A percentile compares a stretch with the other conserved stretches of the same genome.
Conservation (phyloP, 2,329 filamentous ascomycete genomes). For the Colletotrichum spaethianum region DNA sequence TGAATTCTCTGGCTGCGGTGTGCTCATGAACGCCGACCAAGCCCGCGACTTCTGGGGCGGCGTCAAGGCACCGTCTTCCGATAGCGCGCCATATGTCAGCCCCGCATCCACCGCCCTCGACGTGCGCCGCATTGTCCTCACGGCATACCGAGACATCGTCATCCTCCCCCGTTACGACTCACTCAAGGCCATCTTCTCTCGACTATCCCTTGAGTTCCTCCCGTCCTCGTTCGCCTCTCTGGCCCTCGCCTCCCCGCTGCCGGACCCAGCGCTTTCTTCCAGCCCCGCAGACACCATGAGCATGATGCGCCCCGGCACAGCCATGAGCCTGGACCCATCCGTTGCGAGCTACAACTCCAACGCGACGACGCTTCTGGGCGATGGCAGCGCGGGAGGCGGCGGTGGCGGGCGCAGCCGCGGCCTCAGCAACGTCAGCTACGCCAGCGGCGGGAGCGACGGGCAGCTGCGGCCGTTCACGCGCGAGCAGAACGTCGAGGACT, state of each 20-base stretch:
- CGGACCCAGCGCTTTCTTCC: constrained; percentile 63
- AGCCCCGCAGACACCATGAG: constrained; percentile 60
- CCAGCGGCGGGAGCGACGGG: constrained; percentile 65
- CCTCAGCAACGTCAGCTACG: constrained; percentile 86
- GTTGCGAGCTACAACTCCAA: constrained; percentile 86
- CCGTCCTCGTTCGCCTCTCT: constrained; percentile 67
- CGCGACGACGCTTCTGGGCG: constrained; percentile 83
- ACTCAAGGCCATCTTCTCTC: constrained; percentile 90
- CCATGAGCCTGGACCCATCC: constrained; percentile 80
- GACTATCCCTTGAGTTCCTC: constrained; percentile 86
- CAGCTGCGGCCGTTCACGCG: constrained; percentile 67
- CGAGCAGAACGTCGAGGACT: constrained; percentile 76
- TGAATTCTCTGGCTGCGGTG: constrained; percentile 89
- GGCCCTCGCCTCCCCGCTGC: constrained; percentile 67
- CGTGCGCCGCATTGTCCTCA: constrained; percentile 88
- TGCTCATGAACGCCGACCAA: constrained; percentile 82
- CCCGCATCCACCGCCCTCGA: constrained; percentile 76
- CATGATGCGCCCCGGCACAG: constrained; percentile 76
- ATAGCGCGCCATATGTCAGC: constrained; percentile 58
- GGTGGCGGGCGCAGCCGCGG: constrained; percentile 80
- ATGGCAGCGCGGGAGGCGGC: constrained; percentile 65
- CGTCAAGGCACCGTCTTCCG: constrained; percentile 62
- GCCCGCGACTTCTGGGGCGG: constrained; percentile 93
- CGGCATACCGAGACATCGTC: constrained; percentile 89
- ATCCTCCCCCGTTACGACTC: constrained; percentile 91